These are phyloP conservation scores for Termitomyces sp. DNA, from an alignment of 768 basidiomycete species.

Conservation along the genomic window DNA sequence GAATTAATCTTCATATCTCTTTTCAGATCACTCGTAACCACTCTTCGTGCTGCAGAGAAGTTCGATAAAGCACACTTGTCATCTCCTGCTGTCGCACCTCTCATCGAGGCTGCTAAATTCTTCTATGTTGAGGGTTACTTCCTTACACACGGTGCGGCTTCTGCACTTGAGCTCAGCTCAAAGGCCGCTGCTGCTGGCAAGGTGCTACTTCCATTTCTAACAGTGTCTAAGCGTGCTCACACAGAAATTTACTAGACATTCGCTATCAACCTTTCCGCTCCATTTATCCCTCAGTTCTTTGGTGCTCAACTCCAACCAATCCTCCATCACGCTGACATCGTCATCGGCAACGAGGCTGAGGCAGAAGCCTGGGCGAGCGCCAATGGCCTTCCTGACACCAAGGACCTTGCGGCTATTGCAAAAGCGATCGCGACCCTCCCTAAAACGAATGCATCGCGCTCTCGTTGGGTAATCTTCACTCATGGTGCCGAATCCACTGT, in stretches of 20 bases:
- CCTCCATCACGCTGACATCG: constrained; percentile 78
- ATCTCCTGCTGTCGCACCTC: constrained; percentile 66
- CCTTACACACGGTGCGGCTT: constrained; percentile 85
- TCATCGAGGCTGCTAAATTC: constrained; percentile 75
- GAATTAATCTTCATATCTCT: background rate
- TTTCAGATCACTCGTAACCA: constrained; percentile 85
- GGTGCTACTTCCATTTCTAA: constrained; percentile 31
- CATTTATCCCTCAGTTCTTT: constrained; percentile 97
- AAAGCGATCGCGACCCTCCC: constrained; percentile 65
- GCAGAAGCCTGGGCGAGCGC: constrained; percentile 82
- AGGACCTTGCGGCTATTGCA: constrained; percentile 66
- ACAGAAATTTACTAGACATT: constrained; percentile 55
- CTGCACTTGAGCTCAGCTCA: constrained; percentile 68
- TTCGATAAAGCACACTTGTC: constrained; percentile 80
- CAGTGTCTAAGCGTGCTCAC: constrained; percentile 2
- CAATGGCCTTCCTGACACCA: constrained; percentile 61
- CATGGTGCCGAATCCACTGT: constrained; percentile 81
- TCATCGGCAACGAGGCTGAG: constrained; percentile 97
- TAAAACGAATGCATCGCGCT: constrained; percentile 72
- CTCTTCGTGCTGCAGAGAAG: constrained; percentile 84
- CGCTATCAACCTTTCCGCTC: constrained; percentile 90
- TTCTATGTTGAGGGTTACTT: constrained; percentile 98
- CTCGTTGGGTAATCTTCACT: constrained; percentile 86
- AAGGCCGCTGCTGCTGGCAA: constrained; percentile 74
- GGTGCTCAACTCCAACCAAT: constrained; percentile 72